These are phyloP conservation scores for Aspergillus ibericus DNA, from an alignment of 2,329 filamentous ascomycete species.

Conservation along the genomic window DNA sequence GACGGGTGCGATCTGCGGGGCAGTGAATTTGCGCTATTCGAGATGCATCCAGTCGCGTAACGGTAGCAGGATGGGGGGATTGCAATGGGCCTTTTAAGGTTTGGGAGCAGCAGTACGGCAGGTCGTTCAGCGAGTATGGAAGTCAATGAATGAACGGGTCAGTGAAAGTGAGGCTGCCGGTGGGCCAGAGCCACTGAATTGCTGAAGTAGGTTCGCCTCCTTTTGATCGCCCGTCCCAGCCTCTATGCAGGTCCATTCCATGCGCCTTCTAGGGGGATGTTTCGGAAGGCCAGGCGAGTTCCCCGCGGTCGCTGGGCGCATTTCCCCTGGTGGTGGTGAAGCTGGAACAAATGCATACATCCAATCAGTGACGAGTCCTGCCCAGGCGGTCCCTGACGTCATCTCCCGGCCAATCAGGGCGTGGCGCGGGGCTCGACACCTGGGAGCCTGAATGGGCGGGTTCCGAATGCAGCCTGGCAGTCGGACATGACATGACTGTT, in stretches of 20 bases:
- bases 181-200: background rate
- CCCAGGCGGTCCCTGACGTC: background rate
- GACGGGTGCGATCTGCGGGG: background rate
- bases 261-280: background rate
- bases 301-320: background rate
- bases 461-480: background rate
- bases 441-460: background rate
- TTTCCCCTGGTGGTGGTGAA: background rate
- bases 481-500: too few species aligned
- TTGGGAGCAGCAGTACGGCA: background rate
- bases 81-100: background rate
- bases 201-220: background rate
- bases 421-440: background rate
- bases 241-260: background rate
- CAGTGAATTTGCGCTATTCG: background rate
- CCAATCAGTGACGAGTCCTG: background rate
- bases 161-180: constrained; percentile 7
- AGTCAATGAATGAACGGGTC: background rate
- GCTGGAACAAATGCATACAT: background rate
- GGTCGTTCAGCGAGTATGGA: background rate
- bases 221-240: background rate
- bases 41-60: background rate
- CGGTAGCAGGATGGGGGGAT: background rate
- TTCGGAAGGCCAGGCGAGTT: background rate
- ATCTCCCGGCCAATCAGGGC: background rate